Evolutionary conservation across 108 stramenopile genomes (phyloP).

Genomic region (Pseudonitzschia multiseries): DNA sequence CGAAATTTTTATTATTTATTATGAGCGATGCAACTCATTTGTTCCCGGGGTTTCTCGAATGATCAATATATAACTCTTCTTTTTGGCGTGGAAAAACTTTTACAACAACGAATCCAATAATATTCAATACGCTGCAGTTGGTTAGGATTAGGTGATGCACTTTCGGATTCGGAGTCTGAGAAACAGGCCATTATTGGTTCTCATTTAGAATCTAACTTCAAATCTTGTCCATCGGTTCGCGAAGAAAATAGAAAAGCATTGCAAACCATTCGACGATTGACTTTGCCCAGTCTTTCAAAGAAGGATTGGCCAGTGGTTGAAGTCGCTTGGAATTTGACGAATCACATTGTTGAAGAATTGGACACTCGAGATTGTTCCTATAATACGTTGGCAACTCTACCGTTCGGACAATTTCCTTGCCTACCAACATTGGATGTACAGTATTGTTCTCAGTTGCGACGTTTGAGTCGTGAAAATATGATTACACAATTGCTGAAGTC

Average conservation of each 20-base stretch:
- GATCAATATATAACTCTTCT: neutral
- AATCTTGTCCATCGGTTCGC: constrained; percentile 43
- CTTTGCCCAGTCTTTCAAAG: constrained; percentile 61
- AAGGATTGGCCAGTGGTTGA: constrained; percentile 69
- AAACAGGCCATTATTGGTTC: constrained; percentile 36
- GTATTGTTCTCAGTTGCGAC: constrained; percentile 77
- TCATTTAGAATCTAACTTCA: constrained; percentile 53
- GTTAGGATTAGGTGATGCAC: constrained; percentile 36
- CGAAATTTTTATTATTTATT: neutral
- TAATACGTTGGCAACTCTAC: constrained; percentile 50
- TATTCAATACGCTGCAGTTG: constrained; percentile 10
- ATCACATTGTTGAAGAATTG: constrained; percentile 62
- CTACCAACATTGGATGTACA: constrained; percentile 84
- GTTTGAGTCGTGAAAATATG: constrained; percentile 78
- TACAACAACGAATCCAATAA: neutral
- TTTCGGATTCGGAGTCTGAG: constrained; percentile 27
- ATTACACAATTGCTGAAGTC: constrained; percentile 70
- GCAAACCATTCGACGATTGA: constrained; percentile 40
- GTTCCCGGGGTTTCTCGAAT: neutral
- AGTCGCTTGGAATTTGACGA: constrained; percentile 69
- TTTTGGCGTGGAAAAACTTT: neutral
- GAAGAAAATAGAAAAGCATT: constrained; percentile 43
- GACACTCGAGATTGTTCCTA: constrained; percentile 64
- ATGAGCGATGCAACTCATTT: no score
- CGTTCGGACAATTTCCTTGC: constrained; percentile 76